Conservation (phyloP, 2,329 filamentous ascomycete species). For the Parafenestella ontariensis region DNA sequence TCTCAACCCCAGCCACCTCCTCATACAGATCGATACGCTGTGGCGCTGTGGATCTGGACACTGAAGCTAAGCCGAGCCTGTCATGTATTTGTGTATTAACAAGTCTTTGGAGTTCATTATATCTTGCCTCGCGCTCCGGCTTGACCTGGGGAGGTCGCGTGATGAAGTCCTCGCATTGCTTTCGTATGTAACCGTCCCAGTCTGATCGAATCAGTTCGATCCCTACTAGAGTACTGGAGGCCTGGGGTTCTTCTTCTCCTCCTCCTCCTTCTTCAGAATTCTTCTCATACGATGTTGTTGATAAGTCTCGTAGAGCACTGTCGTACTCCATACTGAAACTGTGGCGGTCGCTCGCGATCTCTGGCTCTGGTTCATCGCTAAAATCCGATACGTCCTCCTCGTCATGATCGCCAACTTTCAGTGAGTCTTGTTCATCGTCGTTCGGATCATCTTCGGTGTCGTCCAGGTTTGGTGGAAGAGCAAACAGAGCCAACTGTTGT, state of each 20-base stretch:
- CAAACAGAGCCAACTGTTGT: constrained; percentile 34
- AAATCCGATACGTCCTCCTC: background rate
- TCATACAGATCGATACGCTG: background rate
- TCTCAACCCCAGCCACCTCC: background rate
- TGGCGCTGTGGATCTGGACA: background rate
- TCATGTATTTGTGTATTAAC: background rate
- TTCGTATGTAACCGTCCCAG: background rate
- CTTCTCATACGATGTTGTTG: no score
- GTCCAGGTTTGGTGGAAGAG: constrained; percentile 24
- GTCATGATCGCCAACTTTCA: background rate
- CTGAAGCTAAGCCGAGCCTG: background rate
- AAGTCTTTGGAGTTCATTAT: background rate
- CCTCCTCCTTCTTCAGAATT: no score
- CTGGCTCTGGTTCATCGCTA: background rate
- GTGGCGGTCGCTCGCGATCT: no score
- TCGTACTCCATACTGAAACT: no score
- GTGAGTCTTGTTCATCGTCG: background rate
- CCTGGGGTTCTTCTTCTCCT: no score
- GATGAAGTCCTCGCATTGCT: background rate
- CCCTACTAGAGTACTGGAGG: no score
- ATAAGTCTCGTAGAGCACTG: no score
- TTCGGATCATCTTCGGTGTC: constrained; percentile 18
- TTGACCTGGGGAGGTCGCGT: background rate
- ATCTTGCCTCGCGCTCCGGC: background rate
- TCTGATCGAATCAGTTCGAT: background rate